These are phyloP conservation scores for Phytopythium kandeliae DNA, from an alignment of 352 stramenopile genomes.

Conservation along the genomic window DNA sequence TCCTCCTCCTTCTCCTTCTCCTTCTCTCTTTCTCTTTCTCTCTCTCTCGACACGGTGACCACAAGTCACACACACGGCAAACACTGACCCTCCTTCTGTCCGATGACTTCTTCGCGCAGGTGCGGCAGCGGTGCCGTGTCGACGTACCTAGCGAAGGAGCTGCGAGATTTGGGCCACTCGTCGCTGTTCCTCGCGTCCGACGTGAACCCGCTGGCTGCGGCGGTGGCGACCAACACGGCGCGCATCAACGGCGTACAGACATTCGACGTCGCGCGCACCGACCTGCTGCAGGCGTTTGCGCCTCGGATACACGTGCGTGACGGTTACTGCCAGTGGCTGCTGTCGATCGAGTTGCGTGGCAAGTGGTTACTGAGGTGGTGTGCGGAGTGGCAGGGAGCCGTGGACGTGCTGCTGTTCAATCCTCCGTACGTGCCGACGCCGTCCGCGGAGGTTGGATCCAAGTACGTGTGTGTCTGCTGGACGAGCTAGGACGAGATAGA, in stretches of 20 bases:
- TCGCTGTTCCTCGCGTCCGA: conserved; percentile 86
- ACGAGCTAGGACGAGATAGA: no score
- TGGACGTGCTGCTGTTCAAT: conserved; percentile 98
- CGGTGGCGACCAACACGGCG: conserved; percentile 80
- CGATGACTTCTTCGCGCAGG: conserved; percentile 9
- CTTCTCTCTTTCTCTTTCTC: not conserved
- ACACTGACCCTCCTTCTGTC: no score
- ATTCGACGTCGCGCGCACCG: conserved; percentile 81
- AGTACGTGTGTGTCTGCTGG: conserved; percentile 24
- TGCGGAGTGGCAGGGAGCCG: conserved; percentile 19
- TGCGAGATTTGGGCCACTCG: conserved; percentile 50
- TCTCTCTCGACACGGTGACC: no score
- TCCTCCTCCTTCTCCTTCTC: not conserved
- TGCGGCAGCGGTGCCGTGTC: conserved; percentile 63
- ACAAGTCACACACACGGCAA: no score
- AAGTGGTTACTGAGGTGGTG: not conserved
- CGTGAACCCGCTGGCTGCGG: conserved; percentile 89
- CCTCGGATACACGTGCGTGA: conserved; percentile 40
- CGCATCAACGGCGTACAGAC: conserved; percentile 66
- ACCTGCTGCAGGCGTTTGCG: conserved; percentile 73
- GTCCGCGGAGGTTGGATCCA: conserved; percentile 91
- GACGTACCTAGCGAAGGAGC: conserved; percentile 73
- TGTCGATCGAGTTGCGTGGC: not conserved
- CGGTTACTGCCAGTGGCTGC: not conserved
- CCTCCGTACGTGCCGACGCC: conserved; percentile 98